phyloP scores from a whole-genome alignment of 805 yeast species.

The Candida golubevii region DNA sequence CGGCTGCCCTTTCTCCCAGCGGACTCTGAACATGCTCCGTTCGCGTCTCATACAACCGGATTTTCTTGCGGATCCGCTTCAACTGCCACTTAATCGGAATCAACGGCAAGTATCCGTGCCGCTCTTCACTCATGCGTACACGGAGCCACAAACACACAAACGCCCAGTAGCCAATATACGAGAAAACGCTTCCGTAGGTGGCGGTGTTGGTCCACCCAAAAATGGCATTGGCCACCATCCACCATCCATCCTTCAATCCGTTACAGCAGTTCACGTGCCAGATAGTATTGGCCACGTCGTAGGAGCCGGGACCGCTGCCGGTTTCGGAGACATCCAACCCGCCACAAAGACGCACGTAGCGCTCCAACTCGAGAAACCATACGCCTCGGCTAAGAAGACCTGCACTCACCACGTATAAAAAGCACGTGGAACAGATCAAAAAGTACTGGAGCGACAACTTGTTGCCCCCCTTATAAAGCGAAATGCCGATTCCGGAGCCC shows the following conservation, averaged over 20 bases:
- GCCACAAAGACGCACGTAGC: conserved; percentile 35
- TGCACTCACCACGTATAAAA: conserved; percentile 41
- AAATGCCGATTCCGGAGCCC: conserved; percentile 32
- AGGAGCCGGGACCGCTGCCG: conserved; percentile 44
- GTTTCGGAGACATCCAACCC: conserved; percentile 42
- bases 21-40: conserved; percentile 4
- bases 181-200: conserved; percentile 39
- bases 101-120: conserved; percentile 34
- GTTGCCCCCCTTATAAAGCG: conserved; percentile 39
- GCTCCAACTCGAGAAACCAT: conserved; percentile 41
- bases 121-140: conserved; percentile 32
- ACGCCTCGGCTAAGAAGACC: conserved; percentile 43
- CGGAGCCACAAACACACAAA: conserved; percentile 29
- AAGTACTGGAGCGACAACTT: conserved; percentile 40
- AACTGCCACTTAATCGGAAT: conserved; percentile 61
- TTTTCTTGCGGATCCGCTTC: conserved; percentile 44
- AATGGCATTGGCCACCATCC: conserved; percentile 45
- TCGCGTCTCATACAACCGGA: conserved; percentile 15
- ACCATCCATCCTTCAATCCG: conserved; percentile 42
- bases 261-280: conserved; percentile 48
- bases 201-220: conserved; percentile 47
- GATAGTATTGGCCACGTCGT: conserved; percentile 35
- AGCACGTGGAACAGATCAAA: conserved; percentile 35
- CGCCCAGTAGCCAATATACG: conserved; percentile 37
- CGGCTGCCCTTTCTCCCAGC: conserved; percentile 12